A percentile compares a stretch with the other conserved stretches of the same genome.
Conservation (phyloP, 805 yeast genomes). For the Saccharomyces kudriavzevii region DNA sequence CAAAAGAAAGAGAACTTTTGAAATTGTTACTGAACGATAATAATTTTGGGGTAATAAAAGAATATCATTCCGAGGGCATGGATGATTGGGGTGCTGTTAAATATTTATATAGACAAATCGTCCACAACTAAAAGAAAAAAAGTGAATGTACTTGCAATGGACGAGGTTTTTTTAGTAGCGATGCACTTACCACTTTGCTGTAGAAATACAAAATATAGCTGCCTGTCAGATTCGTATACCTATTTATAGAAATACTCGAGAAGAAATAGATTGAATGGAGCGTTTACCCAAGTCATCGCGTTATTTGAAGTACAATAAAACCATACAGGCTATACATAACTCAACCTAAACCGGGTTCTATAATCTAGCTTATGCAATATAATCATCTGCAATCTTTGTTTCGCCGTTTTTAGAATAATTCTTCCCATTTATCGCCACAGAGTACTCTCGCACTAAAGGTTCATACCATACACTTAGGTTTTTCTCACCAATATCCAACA, state of each 20-base stretch:
- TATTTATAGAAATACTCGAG: background rate
- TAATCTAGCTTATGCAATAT: background rate
- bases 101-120: conserved; percentile 38
- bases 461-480: conserved; percentile 19
- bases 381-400: background rate
- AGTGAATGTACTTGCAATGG: background rate
- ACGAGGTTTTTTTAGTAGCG: background rate
- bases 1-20: conserved; percentile 51
- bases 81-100: conserved; percentile 80
- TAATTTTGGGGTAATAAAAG: conserved; percentile 24
- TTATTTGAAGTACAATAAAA: background rate
- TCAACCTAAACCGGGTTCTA: background rate
- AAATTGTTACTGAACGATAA: conserved; percentile 45
- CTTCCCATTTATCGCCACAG: background rate
- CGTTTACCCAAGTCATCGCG: background rate
- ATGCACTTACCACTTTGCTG: background rate
- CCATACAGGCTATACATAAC: background rate
- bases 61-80: conserved; percentile 49
- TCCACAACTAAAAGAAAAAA: conserved; percentile 10
- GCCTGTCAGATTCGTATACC: background rate
- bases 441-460: conserved; percentile 17
- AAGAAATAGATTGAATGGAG: background rate
- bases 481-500: conserved; percentile 11
- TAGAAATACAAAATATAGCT: background rate
- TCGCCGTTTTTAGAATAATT: background rate